phyloP scores from a whole-genome alignment of 768 basidiomycete species.

The Phylloporus sp. region DNA sequence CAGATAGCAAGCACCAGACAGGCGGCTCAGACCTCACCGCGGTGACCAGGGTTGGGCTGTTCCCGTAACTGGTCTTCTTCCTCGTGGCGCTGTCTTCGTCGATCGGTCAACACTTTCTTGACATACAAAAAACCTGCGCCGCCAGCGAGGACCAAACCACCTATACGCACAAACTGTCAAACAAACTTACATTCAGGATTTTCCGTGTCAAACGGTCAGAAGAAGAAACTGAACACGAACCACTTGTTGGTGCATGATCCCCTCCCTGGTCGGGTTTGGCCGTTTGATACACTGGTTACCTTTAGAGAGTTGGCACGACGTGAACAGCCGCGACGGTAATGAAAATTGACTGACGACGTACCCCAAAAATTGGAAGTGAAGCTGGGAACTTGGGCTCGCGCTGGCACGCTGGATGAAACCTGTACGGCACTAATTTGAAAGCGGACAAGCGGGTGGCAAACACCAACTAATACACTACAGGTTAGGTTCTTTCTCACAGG shows the following conservation, averaged over 20 bases:
- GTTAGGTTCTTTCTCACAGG: conserved; percentile 15
- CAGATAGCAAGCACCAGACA: conserved; percentile 4
- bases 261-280: not conserved
- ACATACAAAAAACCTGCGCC: conserved; percentile 30
- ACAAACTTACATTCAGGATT: not conserved
- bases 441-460: not conserved
- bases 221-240: conserved; percentile 9
- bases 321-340: not conserved
- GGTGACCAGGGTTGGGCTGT: conserved; percentile 1
- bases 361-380: conserved; percentile 8
- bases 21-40: not conserved
- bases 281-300: conserved; percentile 1
- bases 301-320: not conserved
- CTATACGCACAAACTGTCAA: conserved; percentile 23
- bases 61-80: conserved; percentile 17
- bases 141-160: conserved; percentile 24
- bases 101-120: conserved; percentile 25
- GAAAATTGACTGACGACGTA: conserved; percentile 3
- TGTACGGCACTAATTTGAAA: conserved; percentile 5
- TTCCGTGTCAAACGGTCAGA: not conserved
- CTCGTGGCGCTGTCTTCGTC: conserved; percentile 21
- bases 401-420: not conserved
- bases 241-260: conserved; percentile 15
- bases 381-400: conserved; percentile 8
- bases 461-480: too few species aligned